A percentile compares a stretch with the other conserved stretches of the same genome.
Evolutionary conservation across 768 basidiomycete species (phyloP).

Genomic region (Trametes cubensis): DNA sequence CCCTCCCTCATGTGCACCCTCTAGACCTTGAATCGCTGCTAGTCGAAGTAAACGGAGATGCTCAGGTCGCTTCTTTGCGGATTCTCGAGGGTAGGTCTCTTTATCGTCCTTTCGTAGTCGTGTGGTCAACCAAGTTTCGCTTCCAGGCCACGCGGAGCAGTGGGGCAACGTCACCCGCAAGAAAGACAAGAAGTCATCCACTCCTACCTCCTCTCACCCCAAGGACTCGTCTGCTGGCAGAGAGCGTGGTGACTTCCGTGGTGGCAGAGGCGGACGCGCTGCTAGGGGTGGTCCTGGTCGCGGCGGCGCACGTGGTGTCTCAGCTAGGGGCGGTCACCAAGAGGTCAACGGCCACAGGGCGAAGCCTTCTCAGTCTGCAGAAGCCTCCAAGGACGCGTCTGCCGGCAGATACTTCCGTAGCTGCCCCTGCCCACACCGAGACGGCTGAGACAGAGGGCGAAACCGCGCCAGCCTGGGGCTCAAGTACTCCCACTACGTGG

Average conservation of each 20-base stretch:
- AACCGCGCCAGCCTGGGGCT: conserved; percentile 33
- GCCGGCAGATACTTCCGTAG: conserved; percentile 34
- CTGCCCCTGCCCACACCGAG: conserved; percentile 24
- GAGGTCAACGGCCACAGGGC: conserved; percentile 38
- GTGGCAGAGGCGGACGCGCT: conserved; percentile 64
- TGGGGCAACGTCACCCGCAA: conserved; percentile 86
- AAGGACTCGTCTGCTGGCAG: conserved; percentile 55
- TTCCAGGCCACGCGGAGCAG: conserved; percentile 68
- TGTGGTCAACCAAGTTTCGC: conserved; percentile 23
- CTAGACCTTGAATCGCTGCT: conserved; percentile 72
- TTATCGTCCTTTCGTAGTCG: conserved; percentile 19
- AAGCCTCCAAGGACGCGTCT: conserved; percentile 26
- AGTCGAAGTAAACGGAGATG: conserved; percentile 67
- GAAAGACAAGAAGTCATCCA: conserved; percentile 76
- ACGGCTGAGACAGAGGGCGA: conserved; percentile 38
- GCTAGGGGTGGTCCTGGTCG: conserved; percentile 52
- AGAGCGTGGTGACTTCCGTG: conserved; percentile 56
- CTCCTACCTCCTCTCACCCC: conserved; percentile 44
- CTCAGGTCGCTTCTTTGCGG: conserved; percentile 67
- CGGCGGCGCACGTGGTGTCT: conserved; percentile 44
- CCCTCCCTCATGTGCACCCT: conserved; percentile 22
- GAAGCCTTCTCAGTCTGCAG: conserved; percentile 38
- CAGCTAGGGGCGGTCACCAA: conserved; percentile 53
- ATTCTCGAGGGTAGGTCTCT: conserved; percentile 68
- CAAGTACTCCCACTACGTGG: conserved; percentile 35